Conservation (phyloP, 306 rosid species). For the Prunus dulcis region DNA sequence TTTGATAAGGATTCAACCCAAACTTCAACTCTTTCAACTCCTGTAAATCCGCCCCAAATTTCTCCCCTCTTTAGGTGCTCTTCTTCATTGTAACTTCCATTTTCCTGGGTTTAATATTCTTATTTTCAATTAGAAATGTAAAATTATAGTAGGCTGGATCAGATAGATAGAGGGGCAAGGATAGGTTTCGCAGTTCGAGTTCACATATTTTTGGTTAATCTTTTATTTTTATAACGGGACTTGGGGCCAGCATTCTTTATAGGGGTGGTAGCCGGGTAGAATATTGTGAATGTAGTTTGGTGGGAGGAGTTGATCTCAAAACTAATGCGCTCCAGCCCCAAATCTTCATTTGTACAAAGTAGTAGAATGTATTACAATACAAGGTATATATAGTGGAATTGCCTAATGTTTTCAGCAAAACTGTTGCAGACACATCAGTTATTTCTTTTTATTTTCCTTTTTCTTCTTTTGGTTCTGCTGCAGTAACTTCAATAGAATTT, state of each 20-base stretch:
- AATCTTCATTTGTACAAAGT: constrained; percentile 29
- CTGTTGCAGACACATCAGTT: not conserved
- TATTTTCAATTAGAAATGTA: constrained; percentile 45
- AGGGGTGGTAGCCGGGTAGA: constrained; percentile 29
- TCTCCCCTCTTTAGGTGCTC: not conserved
- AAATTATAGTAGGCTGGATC: constrained; percentile 31
- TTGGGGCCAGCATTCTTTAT: constrained; percentile 35
- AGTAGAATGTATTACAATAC: not conserved
- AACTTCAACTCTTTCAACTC: constrained; percentile 14
- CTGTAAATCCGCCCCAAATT: constrained; percentile 48
- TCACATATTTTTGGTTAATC: constrained; percentile 27
- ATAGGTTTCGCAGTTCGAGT: constrained; percentile 38
- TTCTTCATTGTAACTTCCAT: constrained; percentile 31
- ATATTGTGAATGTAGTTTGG: constrained; percentile 28
- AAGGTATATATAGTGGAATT: constrained; percentile 26
- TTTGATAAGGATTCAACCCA: constrained; percentile 17
- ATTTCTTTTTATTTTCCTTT: not conserved
- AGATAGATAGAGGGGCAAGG: constrained; percentile 36
- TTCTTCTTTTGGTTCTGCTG: not conserved
- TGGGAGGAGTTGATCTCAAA: constrained; percentile 29
- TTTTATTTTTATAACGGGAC: constrained; percentile 23
- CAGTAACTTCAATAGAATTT: not conserved
- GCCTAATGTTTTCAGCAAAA: not conserved
- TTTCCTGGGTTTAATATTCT: constrained; percentile 35
- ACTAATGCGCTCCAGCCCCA: constrained; percentile 29